phyloP scores from a whole-genome alignment of 257 asterid genomes.

The Nicotiana sylvestris region DNA sequence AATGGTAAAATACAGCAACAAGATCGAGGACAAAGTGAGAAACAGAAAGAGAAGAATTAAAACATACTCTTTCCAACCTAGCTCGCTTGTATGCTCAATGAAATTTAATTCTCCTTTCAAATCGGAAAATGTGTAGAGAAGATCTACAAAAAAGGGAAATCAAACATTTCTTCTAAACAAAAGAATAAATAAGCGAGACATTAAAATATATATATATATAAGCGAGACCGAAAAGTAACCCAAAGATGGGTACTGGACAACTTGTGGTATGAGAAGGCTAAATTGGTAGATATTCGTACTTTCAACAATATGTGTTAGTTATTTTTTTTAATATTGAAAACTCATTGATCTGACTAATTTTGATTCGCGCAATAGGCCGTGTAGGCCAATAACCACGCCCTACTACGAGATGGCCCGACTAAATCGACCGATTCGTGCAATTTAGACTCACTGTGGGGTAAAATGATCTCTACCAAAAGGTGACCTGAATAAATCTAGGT shows the following conservation, averaged over 20 bases:
- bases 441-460: not conserved
- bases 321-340: no score
- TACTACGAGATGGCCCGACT: not conserved
- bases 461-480: not conserved
- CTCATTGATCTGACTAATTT: no score
- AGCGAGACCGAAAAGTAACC: no score
- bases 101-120: constrained; percentile 37
- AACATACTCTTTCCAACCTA: constrained; percentile 52
- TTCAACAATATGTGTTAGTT: not conserved
- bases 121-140: constrained; percentile 30
- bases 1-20: not conserved
- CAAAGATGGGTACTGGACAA: no score
- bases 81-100: constrained; percentile 39
- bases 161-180: not conserved
- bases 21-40: not conserved
- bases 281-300: no score
- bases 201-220: no score
- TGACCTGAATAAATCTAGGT: not conserved
- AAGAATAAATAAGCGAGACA: no score
- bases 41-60: not conserved
- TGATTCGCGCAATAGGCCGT: no score
- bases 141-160: constrained; percentile 26
- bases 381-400: not conserved
- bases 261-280: no score
- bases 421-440: not conserved